These are phyloP conservation scores for Dictyostelium brefeldianum DNA, from an alignment of 78 protist genomes.

Conservation along the genomic window DNA sequence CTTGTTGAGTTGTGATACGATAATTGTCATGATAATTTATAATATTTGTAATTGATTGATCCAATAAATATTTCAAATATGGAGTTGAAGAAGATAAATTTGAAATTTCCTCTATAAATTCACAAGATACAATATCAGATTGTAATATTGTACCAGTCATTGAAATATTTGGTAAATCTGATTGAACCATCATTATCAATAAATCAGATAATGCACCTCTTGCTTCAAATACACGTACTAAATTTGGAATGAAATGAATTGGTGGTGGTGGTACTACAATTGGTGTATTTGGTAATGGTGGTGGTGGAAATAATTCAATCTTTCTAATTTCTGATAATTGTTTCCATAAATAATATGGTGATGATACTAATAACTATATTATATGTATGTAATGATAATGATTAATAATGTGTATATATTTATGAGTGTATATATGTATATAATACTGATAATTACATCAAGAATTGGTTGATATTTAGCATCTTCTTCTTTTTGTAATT, in stretches of 20 bases:
- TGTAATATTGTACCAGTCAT: conserved; percentile 2
- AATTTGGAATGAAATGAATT: conserved; percentile 45
- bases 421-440: too few species aligned
- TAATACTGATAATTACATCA: conserved; percentile 26
- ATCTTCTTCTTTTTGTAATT: conserved; percentile 37
- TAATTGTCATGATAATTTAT: conserved; percentile 38
- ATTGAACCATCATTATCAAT: conserved; percentile 9
- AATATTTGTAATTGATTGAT: conserved; percentile 50
- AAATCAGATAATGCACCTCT: conserved; percentile 26
- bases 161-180: conserved; percentile 54
- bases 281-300: conserved; percentile 34
- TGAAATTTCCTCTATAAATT: conserved; percentile 52
- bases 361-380: conserved; percentile 31
- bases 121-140: conserved; percentile 22
- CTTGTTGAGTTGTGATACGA: conserved; percentile 31
- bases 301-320: conserved; percentile 69
- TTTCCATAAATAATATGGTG: conserved; percentile 45
- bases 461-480: conserved; percentile 47
- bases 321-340: conserved; percentile 43
- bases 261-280: conserved; percentile 43
- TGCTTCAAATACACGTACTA: conserved; percentile 46
- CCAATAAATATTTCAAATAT: conserved; percentile 62
- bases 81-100: conserved; percentile 22
- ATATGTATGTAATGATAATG: too few species aligned
- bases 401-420: neutral